Evolutionary conservation across 1,139 yeast genomes (phyloP), one percentile per base, ranked within the genome.

Genomic region (Saccharomyces hybrid): DNA sequence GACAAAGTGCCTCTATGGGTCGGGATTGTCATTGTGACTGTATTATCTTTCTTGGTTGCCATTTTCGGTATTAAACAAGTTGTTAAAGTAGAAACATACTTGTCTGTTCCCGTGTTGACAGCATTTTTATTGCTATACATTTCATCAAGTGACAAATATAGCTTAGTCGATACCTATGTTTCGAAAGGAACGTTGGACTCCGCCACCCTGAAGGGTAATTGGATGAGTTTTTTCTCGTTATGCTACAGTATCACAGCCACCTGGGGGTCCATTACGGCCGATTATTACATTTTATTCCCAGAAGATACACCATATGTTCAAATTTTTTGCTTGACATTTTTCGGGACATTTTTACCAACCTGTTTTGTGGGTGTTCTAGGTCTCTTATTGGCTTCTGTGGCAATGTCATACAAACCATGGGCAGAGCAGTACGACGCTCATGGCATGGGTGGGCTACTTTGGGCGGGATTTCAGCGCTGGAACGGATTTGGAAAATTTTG

Each of bases 181-280:
- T 74, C 67, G 56, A 65, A 67, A 26, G 63, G 69, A 31, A 54
- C 55, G 6, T 66, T 78, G 3, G 68, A 70, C 54, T 78, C 78
- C 2, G 55, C 74, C 1, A 76, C 80, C 1, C 67, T 75, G 11
- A 75, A 77, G 52, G 96, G 95, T 7, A 80, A 82, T 66, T 82
- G 88, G 81, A 69, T 89, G 31, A 80, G 89, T 16, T 86, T 83
- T 68, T 88, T 88, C 65, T 80, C 91, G 1, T 74, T 88, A 51
- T 78, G 86, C 42, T 88, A 87, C 65, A 85, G 96, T 32, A 83
- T 86, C 49, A 88, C 96, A 2, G 81, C 91, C 1, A 88, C 96
- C 1, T 90, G 96, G 96, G 95, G 95, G 42, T 86, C 93, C 4
- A 80, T 86, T 58, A 88, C 96, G 1, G 78, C 93, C 0, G 97